A percentile compares a stretch with the other conserved stretches of the same genome.
Conservation (phyloP, 148 eudicot species). For the Fagopyrum tataricum region DNA sequence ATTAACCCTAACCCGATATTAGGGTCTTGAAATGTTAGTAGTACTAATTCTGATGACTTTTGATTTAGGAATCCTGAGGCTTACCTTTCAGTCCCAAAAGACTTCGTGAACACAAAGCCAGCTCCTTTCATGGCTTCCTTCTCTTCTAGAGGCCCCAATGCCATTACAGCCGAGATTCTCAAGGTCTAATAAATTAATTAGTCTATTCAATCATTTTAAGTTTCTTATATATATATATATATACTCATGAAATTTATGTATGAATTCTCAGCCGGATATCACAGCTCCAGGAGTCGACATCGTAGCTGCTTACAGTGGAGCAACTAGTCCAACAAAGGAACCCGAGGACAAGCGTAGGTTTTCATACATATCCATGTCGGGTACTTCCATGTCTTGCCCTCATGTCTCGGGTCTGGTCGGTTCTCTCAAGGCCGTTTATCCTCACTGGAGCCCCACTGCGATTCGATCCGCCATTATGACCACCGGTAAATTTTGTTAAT, state of each 20-base stretch:
- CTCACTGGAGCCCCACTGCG: constrained; percentile 61
- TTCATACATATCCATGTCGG: constrained; percentile 30
- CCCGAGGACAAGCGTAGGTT: constrained; percentile 25
- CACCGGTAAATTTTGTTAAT: constrained; percentile 26
- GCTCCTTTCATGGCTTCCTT: constrained; percentile 62
- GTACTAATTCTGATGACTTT: background rate
- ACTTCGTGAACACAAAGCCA: constrained; percentile 26
- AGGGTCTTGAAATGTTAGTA: background rate
- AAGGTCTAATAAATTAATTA: constrained; percentile 31
- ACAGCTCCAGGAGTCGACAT: constrained; percentile 74
- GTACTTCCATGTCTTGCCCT: constrained; percentile 80
- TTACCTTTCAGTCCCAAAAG: constrained; percentile 21
- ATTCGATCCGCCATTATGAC: constrained; percentile 74
- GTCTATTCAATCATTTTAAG: too few species aligned
- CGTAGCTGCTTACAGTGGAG: constrained; percentile 48
- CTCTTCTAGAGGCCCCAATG: constrained; percentile 68
- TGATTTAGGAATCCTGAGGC: constrained; percentile 29
- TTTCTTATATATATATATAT: background rate
- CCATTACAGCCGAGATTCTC: constrained; percentile 48
- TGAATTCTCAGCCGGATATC: constrained; percentile 49
- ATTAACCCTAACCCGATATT: background rate
- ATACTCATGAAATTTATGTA: background rate
- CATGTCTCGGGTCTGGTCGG: constrained; percentile 61
- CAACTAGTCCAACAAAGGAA: constrained; percentile 26
- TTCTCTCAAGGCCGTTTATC: constrained; percentile 45